Base-by-base conservation (phyloP, 352 stramenopile species). In the Phytophthora sp. region DNA sequence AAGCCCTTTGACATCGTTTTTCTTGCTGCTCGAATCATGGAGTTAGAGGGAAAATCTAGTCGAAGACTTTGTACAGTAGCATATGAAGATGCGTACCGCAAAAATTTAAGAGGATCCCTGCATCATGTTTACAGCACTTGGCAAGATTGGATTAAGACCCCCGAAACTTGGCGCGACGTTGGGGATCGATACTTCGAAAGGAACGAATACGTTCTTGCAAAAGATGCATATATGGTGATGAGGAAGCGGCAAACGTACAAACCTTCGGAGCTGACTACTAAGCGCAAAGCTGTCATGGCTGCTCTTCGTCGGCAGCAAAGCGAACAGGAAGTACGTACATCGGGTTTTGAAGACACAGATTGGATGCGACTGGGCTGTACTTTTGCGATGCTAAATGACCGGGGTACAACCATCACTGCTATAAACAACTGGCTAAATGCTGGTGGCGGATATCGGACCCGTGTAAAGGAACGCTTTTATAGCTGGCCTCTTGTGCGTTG, bases 61-160 rank as follows among this genome's bases (percentile, higher is more conserved):
- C 55, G 64, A 23, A 62, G 64, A 27, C 63, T 91, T 7, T 88
- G 78, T 27, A 53, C 69, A 0, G 76, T 91, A 23, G 84, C 84
- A 8, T 92, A 86, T 46, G 84, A 92, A 35, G 84, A 91, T 46
- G 76, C 81, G 4, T 90, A 88, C 31, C 80, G 79, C 26, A 85
- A 72, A 15, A 68, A 44, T 17, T 51, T 62, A 12, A 60, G 51
- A 23, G 59, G 65, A 20, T 28, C 37, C 8, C 20, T 24, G 27
- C 42, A 72, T n/a, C 26, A 45, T 17, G 44, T 62, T 12, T 58
- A 57, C 34, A 39, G 9, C 4, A 81, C 77, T n/a, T 90, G 78
- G 80, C 66, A 82, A 20, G 71, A 87, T 12, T 92, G 82, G 76
- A 69, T 91, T 32, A 77, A 80, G 34, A 50, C 69, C 6, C 17